phyloP scores from a whole-genome alignment of 1,139 yeast species.

The Suhomyces bokatorum region DNA sequence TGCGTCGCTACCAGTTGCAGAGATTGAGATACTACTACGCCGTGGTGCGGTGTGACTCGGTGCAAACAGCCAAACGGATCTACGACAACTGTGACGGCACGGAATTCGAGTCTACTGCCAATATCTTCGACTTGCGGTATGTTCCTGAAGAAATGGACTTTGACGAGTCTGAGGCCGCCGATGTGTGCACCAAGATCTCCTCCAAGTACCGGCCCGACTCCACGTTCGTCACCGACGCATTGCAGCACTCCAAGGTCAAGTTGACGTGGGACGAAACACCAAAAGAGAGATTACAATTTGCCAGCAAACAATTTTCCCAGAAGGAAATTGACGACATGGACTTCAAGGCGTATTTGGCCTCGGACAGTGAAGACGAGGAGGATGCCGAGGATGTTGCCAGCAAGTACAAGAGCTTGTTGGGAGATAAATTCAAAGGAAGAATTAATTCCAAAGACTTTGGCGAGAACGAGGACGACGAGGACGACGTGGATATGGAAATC shows the following conservation, averaged over 20 bases:
- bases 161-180: conserved; percentile 70
- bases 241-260: conserved; percentile 90
- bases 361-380: conserved; percentile 65
- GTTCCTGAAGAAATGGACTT: conserved; percentile 91
- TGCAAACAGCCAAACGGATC: conserved; percentile 69
- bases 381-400: conserved; percentile 48
- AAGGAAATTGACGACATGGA: conserved; percentile 96
- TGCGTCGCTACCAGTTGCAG: conserved; percentile 77
- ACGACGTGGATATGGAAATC: conserved; percentile 89
- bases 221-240: conserved; percentile 83
- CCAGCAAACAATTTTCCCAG: conserved; percentile 81
- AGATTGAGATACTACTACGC: conserved; percentile 90
- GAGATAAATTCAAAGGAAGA: conserved; percentile 41
- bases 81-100: conserved; percentile 91
- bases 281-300: conserved; percentile 75
- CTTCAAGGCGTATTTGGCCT: conserved; percentile 90
- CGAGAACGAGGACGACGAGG: conserved; percentile 50
- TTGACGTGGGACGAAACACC: conserved; percentile 99
- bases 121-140: conserved; percentile 87
- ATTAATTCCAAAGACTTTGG: conserved; percentile 26
- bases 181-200: conserved; percentile 71
- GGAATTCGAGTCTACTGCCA: conserved; percentile 95
- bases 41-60: conserved; percentile 79
- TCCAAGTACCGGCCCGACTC: conserved; percentile 77
- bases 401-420: conserved; percentile 67